Evolutionary conservation across 805 yeast genomes (phyloP), one percentile per base, ranked within the genome.

Genomic region (Brettanomyces sp.): DNA sequence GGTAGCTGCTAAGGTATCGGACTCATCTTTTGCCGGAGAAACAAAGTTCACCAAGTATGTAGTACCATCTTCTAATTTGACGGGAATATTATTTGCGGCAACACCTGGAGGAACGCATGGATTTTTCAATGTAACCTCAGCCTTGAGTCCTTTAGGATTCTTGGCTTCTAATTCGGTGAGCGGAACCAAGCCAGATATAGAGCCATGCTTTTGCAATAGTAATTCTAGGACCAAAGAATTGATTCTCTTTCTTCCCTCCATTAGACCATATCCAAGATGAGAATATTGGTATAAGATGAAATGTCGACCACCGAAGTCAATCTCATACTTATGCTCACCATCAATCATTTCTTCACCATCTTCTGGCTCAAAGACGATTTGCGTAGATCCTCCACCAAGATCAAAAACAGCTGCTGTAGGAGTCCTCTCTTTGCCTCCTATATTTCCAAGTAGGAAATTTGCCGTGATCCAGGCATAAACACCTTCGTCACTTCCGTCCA

Each of bases 391-490:
- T 58, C 99, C 99, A 56, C 99, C 99, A 49, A 93, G 76, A 65
- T 93, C 99, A 59, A 93, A 93, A 9, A 93, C 95, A 22, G 98
- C 99, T 43, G 95, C 95, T 11, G 99, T 93, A 30, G 95, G 89
- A 24, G 68, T 63, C 64, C 82, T 83, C 37, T 77, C 81, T 22
- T 79, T 63, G n/a, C 73, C 62, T 13, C 98, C 99, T 63, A 93
- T 91, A 69, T 91, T 93, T 38, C 97, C 98, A 55, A 91, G 74
- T 53, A 93, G 70, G 64, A 82, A 93, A 69, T 93, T 93, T 43
- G 96, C 82, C 25, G 99, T 93, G 64, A 93, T 85, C 99, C 99
- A 93, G 1, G 99, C 99, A 60, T 80, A 93, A 7, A 93, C 97
- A 64, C 99, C 99, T 71, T 95, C 99, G 56, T 91, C 95, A 49